Percentiles rank a stretch among this genome's conserved stretches.
These are phyloP conservation scores for Lasiosphaeria miniovina DNA, from an alignment of 495 filamentous ascomycete species.

Conservation along the genomic window DNA sequence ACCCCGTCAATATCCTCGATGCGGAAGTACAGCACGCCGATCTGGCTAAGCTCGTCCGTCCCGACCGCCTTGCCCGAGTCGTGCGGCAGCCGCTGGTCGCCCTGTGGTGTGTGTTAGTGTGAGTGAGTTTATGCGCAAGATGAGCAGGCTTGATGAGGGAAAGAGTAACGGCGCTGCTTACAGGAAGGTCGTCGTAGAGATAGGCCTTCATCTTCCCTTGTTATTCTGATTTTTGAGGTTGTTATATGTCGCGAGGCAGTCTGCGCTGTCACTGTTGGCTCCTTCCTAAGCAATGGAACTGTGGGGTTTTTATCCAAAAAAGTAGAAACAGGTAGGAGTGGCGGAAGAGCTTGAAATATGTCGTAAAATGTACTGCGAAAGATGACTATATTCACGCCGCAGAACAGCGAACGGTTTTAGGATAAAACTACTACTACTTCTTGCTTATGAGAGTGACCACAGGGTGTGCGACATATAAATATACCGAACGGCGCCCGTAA, in stretches of 20 bases:
- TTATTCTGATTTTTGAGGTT: constrained; percentile 13
- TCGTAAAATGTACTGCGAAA: too few species aligned
- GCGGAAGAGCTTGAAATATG: too few species aligned
- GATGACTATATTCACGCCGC: too few species aligned
- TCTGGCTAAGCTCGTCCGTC: constrained; percentile 57
- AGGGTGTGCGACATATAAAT: too few species aligned
- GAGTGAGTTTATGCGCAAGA: neutral
- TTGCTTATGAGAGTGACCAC: too few species aligned
- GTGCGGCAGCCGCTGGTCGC: constrained; percentile 89
- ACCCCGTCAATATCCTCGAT: constrained; percentile 63
- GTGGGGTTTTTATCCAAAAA: too few species aligned
- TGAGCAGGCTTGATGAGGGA: constrained; percentile 5
- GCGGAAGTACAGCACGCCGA: constrained; percentile 78
- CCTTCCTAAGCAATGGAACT: too few species aligned
- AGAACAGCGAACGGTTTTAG: too few species aligned
- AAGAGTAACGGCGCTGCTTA: constrained; percentile 43
- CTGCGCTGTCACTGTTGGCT: too few species aligned
- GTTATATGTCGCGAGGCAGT: neutral
- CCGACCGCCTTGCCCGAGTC: constrained; percentile 69
- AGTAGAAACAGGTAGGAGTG: too few species aligned
- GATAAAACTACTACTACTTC: too few species aligned
- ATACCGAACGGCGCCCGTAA: too few species aligned
- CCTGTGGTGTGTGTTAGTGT: constrained; percentile 45
- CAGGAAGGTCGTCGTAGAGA: constrained; percentile 74
- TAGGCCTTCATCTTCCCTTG: constrained; percentile 88